Evolutionary conservation across 2,329 filamentous ascomycete genomes (phyloP).

Genomic region (Teratosphaeria destructans): DNA sequence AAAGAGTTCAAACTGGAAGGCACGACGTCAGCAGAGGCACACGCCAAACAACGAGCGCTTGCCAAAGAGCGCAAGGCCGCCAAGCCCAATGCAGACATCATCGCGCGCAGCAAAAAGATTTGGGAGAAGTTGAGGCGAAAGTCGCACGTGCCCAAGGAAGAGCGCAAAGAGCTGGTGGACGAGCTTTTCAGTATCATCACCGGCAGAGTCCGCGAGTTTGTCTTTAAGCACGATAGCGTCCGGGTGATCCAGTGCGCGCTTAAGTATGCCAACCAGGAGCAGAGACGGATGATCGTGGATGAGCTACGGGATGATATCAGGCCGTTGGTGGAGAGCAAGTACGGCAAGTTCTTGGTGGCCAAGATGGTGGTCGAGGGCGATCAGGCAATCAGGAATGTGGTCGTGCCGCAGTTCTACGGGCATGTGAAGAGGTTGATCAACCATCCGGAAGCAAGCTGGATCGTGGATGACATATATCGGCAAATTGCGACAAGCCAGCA

Average conservation of each 20-base stretch:
- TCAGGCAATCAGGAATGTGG: slow-evolving; percentile 71
- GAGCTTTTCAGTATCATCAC: slow-evolving; percentile 90
- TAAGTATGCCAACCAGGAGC: slow-evolving; percentile 82
- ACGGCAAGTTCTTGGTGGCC: slow-evolving; percentile 93
- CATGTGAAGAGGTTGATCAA: slow-evolving; percentile 88
- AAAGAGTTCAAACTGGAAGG: slow-evolving; percentile 27
- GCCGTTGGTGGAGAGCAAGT: slow-evolving; percentile 82
- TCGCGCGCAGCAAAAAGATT: slow-evolving; percentile 84
- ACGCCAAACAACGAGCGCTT: slow-evolving; percentile 84
- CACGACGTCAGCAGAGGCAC: slow-evolving; percentile 71
- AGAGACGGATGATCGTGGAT: slow-evolving; percentile 73
- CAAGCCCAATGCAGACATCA: slow-evolving; percentile 84
- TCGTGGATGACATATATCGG: slow-evolving; percentile 92
- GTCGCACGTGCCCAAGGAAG: slow-evolving; percentile 82
- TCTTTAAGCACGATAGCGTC: slow-evolving; percentile 97
- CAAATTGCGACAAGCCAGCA: slow-evolving; percentile 77
- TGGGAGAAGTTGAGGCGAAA: slow-evolving; percentile 92
- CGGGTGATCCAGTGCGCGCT: slow-evolving; percentile 91
- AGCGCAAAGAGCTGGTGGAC: slow-evolving; percentile 74
- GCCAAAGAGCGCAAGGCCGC: slow-evolving; percentile 80
- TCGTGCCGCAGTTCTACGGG: slow-evolving; percentile 91
- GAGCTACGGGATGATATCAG: slow-evolving; percentile 80
- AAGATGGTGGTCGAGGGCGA: slow-evolving; percentile 93
- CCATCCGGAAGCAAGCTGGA: slow-evolving; percentile 94
- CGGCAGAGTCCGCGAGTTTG: slow-evolving; percentile 85